These are phyloP conservation scores for Telopea speciosissima DNA, from an alignment of 177 flowering plant species.

Conservation along the genomic window DNA sequence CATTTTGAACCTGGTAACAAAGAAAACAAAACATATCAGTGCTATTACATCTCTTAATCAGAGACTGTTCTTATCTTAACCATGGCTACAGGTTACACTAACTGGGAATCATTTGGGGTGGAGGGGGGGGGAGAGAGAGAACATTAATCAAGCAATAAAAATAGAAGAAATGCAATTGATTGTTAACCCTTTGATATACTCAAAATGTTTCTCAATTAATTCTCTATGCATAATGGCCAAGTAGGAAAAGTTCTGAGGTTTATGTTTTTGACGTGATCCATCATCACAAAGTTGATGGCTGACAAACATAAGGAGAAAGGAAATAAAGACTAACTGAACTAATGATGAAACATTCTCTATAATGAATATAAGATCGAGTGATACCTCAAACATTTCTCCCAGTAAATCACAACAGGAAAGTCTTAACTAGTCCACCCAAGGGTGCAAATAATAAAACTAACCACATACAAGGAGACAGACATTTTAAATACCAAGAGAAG, in stretches of 20 bases:
- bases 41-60: neutral
- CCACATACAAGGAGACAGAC: neutral
- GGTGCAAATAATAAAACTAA: neutral
- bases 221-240: neutral
- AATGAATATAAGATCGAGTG: no score
- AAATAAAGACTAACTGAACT: neutral
- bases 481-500: neutral
- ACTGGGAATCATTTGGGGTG: no score
- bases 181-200: neutral
- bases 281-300: neutral
- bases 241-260: neutral
- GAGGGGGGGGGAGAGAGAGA: no score
- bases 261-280: neutral
- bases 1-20: conserved; percentile 78
- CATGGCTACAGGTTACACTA: no score
- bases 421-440: neutral
- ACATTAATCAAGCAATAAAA: no score
- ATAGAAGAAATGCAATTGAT: neutral
- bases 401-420: neutral
- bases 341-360: neutral
- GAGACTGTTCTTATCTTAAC: neutral
- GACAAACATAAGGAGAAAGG: neutral
- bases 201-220: neutral
- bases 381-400: neutral
- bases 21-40: conserved; percentile 2